phyloP scores from a whole-genome alignment of 1,284 basidiomycete genomes.

The Fomitiporia mediterranea region DNA sequence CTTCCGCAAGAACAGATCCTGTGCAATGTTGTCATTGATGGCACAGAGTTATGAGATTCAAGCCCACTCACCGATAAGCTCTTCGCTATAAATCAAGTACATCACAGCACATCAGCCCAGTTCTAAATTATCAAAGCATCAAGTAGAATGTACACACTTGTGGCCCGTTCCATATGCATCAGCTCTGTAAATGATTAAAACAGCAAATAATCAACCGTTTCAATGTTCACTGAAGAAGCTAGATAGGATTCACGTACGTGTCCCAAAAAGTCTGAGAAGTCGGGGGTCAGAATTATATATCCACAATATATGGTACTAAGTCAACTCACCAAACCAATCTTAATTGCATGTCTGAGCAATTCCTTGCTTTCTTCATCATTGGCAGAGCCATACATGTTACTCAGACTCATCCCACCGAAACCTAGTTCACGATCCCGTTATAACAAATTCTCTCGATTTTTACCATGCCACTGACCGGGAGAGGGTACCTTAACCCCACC shows the following conservation, averaged over 20 bases:
- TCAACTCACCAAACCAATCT: constrained; percentile 11
- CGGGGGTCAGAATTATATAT: not conserved
- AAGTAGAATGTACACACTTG: constrained; percentile 13
- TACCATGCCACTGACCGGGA: constrained; percentile 10
- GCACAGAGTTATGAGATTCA: not conserved
- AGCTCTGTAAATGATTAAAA: constrained; percentile 18
- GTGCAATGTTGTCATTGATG: not conserved
- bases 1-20: constrained; percentile 20
- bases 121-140: not conserved
- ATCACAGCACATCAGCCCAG: not conserved
- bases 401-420: constrained; percentile 21
- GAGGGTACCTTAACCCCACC: constrained; percentile 14
- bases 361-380: constrained; percentile 20
- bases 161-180: constrained; percentile 21
- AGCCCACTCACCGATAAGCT: constrained; percentile 14
- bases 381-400: constrained; percentile 19
- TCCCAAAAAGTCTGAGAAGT: constrained; percentile 21
- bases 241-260: constrained; percentile 18
- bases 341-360: constrained; percentile 20
- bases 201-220: not conserved
- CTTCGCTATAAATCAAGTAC: constrained; percentile 11
- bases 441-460: not conserved
- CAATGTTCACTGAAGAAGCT: not conserved
- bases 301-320: not conserved
- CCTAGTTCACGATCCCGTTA: constrained; percentile 10